These are phyloP conservation scores for Schwanniomyces polymorphus DNA, from an alignment of 805 yeast species.

Conservation along the genomic window DNA sequence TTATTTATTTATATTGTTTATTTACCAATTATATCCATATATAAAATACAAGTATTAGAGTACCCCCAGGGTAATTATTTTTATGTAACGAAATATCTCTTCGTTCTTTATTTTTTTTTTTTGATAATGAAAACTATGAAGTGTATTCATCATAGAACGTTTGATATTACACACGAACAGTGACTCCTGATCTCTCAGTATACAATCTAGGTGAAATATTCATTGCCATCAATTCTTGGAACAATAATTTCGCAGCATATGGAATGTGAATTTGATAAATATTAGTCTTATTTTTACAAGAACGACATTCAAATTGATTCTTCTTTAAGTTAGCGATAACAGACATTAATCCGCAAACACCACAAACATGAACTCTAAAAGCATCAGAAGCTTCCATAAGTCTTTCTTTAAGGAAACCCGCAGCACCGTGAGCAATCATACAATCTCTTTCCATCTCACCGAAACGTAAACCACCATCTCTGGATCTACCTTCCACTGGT, in stretches of 20 bases:
- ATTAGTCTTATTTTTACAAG: conserved; percentile 97
- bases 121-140: background rate
- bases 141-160: background rate
- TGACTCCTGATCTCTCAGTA: conserved; percentile 79
- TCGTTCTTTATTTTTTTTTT: background rate
- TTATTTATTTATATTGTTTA: background rate
- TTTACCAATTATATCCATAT: conserved; percentile 1
- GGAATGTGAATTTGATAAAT: conserved; percentile 97
- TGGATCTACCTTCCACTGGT: conserved; percentile 98
- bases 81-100: background rate
- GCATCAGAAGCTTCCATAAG: conserved; percentile 99
- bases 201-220: conserved; percentile 95
- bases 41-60: conserved; percentile 8
- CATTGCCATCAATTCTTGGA: conserved; percentile 99
- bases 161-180: conserved; percentile 30
- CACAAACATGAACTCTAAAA: conserved; percentile 96
- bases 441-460: conserved; percentile 99
- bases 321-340: conserved; percentile 97
- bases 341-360: conserved; percentile 96
- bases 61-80: conserved; percentile 16
- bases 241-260: conserved; percentile 94
- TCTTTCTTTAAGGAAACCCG: conserved; percentile 95
- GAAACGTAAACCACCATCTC: conserved; percentile 99
- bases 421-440: conserved; percentile 99
- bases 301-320: conserved; percentile 97